Evolutionary conservation across 177 flowering plant genomes (phyloP), one percentile per base, ranked within the genome.

Genomic region (Vitis hybrid): DNA sequence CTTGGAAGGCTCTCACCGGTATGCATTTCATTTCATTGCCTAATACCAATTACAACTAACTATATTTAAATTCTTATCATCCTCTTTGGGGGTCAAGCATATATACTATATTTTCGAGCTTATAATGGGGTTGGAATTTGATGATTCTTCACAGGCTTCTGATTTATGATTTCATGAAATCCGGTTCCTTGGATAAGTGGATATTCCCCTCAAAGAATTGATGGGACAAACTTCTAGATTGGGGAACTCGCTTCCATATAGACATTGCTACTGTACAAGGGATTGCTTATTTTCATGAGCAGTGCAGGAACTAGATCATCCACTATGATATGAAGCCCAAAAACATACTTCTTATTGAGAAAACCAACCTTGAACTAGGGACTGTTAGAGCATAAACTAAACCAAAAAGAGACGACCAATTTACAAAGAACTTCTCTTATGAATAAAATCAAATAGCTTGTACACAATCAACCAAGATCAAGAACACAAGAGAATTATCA

Each of bases 251-350:
- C 10, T 90, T 89, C 72, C 55, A 74, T 2, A 85, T 95, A 72
- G 99, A 97, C 1, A 56, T 87, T 9, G 85, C 79, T 3, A 91
- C 93, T 7, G 99, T 97, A 11, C 93, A 86, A 76, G 98, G 98
- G 57, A 87, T 95, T 12, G 94, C 99, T 49, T 92, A 95, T 71
- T 91, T 93, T 70, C 98, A 95, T 55, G 97, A 95, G 82, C 98
- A 93, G 62, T 95, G 98, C 61, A 73, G 96, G 62, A 72, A 95
- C 52, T 71, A 93, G 52, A 89, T 95, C 56, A 91, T 95, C 19
- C 99, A 95, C 70, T 95, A 97, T 18, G 99, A 93, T 76, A 95
- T 95, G 62, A 95, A 95, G 76, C 99, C 98, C 0, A 97, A 92
- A 68, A 94, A 94, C 49, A 92, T 94, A 18, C 78, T 94, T 24